These are phyloP conservation scores for Didymella glomerata DNA, from an alignment of 2,329 filamentous ascomycete species.

Conservation along the genomic window DNA sequence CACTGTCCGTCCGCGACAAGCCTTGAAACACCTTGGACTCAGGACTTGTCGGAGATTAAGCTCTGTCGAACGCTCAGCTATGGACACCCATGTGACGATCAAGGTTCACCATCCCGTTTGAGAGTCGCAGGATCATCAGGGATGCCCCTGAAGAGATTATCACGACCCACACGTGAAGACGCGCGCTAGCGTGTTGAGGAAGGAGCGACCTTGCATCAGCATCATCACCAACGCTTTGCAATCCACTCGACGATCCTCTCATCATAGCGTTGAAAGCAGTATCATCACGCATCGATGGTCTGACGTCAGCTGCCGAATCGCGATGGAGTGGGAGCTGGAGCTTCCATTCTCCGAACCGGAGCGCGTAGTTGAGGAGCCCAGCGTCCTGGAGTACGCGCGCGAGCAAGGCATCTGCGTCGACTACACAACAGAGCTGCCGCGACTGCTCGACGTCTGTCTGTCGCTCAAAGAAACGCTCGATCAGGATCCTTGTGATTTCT, in stretches of 20 bases:
- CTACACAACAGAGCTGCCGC: conserved; percentile 44
- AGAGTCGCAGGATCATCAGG: background rate
- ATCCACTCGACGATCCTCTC: background rate
- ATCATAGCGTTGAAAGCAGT: background rate
- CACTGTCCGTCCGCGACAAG: conserved; percentile 11
- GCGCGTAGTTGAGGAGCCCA: conserved; percentile 37
- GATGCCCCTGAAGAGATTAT: background rate
- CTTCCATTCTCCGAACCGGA: conserved; percentile 11
- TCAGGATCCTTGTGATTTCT: conserved; percentile 33
- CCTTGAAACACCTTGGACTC: conserved; percentile 14
- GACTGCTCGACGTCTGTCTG: conserved; percentile 21
- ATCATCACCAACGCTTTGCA: background rate
- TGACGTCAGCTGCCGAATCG: background rate
- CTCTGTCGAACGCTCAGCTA: background rate
- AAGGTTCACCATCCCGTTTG: background rate
- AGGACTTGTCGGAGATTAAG: conserved; percentile 11
- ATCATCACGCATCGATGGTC: background rate
- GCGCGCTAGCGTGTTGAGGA: conserved; percentile 6
- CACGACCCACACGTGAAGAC: conserved; percentile 6
- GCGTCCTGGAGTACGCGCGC: conserved; percentile 59
- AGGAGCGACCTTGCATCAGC: background rate
- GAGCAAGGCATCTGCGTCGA: conserved; percentile 54
- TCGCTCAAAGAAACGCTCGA: conserved; percentile 24
- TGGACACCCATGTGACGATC: background rate
- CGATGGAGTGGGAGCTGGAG: conserved; percentile 35